These are phyloP conservation scores for Colletotrichum endophyticum DNA, from an alignment of 2,329 filamentous ascomycete genomes.

Conservation along the genomic window DNA sequence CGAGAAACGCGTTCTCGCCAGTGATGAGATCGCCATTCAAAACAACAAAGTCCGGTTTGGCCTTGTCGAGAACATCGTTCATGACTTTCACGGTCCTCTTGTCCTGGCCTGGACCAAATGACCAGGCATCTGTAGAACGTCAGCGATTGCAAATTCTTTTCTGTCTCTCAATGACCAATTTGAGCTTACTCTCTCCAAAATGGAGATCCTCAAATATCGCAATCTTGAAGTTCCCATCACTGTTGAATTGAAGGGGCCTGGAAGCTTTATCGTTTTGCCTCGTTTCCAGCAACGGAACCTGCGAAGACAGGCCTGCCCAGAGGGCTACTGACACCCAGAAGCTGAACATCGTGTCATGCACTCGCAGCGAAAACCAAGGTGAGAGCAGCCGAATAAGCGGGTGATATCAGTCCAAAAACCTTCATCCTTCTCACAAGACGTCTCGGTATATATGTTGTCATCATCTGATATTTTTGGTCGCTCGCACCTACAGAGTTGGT, in stretches of 20 bases:
- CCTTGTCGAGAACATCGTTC: constrained; percentile 59
- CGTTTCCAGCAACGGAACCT: neutral
- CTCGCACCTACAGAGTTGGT: neutral
- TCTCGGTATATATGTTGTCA: neutral
- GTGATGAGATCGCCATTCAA: constrained; percentile 76
- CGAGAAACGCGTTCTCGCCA: constrained; percentile 63
- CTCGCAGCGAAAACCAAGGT: too few species aligned
- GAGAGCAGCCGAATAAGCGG: neutral
- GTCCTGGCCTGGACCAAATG: constrained; percentile 59
- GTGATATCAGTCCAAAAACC: neutral
- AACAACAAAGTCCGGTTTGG: constrained; percentile 62
- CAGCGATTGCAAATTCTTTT: neutral
- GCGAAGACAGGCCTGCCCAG: neutral
- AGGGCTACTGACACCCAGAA: neutral
- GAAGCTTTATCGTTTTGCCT: neutral
- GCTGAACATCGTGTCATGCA: neutral
- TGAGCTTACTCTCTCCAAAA: constrained; percentile 66
- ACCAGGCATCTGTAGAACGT: constrained; percentile 41
- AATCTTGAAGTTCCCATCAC: constrained; percentile 54
- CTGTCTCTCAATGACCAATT: neutral
- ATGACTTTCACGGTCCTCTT: constrained; percentile 62
- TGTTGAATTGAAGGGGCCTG: constrained; percentile 37
- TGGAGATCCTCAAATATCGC: constrained; percentile 74
- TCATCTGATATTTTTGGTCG: neutral
- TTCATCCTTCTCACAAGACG: neutral